Evolutionary conservation across 2,329 filamentous ascomycete species (phyloP), one percentile per base, ranked within the genome.

Genomic region (Ophiobolus disseminans): DNA sequence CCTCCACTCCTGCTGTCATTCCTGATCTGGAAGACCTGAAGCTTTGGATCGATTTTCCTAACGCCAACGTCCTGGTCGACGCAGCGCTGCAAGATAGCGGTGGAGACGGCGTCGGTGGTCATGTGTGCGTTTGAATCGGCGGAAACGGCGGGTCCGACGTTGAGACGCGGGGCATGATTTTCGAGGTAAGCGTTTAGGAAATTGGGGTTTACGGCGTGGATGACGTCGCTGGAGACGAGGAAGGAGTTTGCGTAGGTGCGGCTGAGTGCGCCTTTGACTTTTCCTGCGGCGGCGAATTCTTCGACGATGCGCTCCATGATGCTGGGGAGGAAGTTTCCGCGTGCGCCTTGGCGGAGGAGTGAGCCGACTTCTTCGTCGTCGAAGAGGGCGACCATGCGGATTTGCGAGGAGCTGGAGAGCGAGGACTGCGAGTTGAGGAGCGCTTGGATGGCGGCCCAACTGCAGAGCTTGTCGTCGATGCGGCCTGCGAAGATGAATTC

Each of bases 331-430:
- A 97, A 95, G 78, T 97, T 97, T 46, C 90, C 87, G 43, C 84
- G 82, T 5, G 94, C 94, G 52, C 94, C 94, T 76, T 97, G 93
- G 46, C 93, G 89, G 40, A 97, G 84, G 7, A 91, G 80, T 20
- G 89, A 95, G 52, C 94, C 94, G 53, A 99, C 96, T 74, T 99
- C 94, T 74, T 99, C 94, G 65, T 97, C 89, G 69, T 97, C 94
- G 67, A 97, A 97, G 63, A 97, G 86, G n/a, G 88, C 91, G 26
- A 94, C 90, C 45, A 97, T 80, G 75, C 95, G 95, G 74, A 97
- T 86, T 44, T 87, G 83, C n/a, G 86, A 82, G 51, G 87, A 82
- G 8, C 78, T 71, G 1, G 82, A 77, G 32, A 68, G 58, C 73
- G 78, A 73, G 1, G 78, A 69, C 8, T 80, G 66, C 16, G 73